Evolutionary conservation across 2,329 filamentous ascomycete genomes (phyloP).

Genomic region (Ceratocystis eucalypticola): DNA sequence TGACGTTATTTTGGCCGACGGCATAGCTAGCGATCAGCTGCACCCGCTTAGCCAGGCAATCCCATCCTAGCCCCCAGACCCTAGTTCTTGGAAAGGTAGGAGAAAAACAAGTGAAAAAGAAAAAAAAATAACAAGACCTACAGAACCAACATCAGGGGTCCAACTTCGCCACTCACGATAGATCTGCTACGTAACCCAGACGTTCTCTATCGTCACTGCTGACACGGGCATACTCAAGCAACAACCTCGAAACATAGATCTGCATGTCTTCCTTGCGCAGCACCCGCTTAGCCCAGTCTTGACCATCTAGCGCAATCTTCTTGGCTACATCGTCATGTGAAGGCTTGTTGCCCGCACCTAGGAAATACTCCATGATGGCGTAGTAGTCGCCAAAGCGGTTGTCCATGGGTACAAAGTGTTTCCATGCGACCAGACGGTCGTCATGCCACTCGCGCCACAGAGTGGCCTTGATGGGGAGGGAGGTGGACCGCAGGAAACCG

Average conservation of each 20-base stretch:
- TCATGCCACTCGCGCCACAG: conserved; percentile 75
- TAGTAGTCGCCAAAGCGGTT: conserved; percentile 59
- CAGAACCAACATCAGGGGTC: background rate
- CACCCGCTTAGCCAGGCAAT: too few relatives aligned
- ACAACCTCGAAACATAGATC: conserved; percentile 51
- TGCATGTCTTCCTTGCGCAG: conserved; percentile 60
- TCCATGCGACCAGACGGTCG: conserved; percentile 58
- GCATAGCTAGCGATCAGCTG: background rate
- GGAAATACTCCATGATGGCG: conserved; percentile 60
- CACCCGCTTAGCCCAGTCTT: conserved; percentile 54
- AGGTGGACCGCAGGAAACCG: conserved; percentile 55
- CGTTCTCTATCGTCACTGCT: conserved; percentile 37
- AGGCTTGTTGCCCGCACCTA: conserved; percentile 31
- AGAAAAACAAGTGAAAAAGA: background rate
- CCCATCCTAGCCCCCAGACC: background rate
- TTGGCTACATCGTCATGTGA: conserved; percentile 36
- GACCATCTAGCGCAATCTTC: conserved; percentile 51
- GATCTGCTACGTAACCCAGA: conserved; percentile 44
- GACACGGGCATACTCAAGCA: conserved; percentile 49
- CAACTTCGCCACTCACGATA: conserved; percentile 21
- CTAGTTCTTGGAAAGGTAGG: background rate
- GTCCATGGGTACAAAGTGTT: conserved; percentile 71
- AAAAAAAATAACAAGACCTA: background rate
- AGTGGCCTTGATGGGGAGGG: conserved; percentile 62
- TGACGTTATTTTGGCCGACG: conserved; percentile 2